Evolutionary conservation across 495 filamentous ascomycete species (phyloP).

Genomic region (Neurospora africana): DNA sequence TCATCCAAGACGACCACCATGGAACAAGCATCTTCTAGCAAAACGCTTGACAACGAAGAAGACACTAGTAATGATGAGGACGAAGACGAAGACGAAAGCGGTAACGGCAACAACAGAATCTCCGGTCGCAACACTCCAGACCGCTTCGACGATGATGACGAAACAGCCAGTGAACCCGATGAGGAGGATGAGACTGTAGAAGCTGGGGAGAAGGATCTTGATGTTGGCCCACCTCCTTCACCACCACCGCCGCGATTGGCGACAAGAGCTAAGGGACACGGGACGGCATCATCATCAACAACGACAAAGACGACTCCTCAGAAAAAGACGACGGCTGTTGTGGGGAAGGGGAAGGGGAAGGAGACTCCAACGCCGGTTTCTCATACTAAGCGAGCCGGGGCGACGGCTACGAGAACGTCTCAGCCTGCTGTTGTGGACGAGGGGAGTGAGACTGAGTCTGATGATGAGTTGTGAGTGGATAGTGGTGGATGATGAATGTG

Average conservation of each 20-base stretch:
- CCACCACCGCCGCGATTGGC: slow-evolving; percentile 4
- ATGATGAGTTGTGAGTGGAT: slow-evolving; percentile 29
- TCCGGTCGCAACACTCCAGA: slow-evolving; percentile 29
- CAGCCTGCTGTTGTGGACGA: slow-evolving; percentile 14
- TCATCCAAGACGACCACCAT: not conserved
- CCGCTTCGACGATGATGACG: slow-evolving; percentile 28
- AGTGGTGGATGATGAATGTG: too few relatives aligned
- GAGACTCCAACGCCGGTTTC: not conserved
- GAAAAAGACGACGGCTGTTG: not conserved
- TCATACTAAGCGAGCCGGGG: slow-evolving; percentile 8
- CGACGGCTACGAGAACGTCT: slow-evolving; percentile 13
- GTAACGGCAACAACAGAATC: too few relatives aligned
- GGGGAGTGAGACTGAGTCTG: slow-evolving; percentile 32
- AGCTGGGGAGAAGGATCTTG: not conserved
- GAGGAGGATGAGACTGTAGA: slow-evolving; percentile 20
- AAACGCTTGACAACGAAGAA: not conserved
- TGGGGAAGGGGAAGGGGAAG: slow-evolving; percentile 4
- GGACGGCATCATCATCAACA: not conserved
- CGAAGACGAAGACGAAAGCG: slow-evolving; percentile 15
- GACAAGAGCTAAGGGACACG: slow-evolving; percentile 7
- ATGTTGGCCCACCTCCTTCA: slow-evolving; percentile 13
- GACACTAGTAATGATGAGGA: not conserved
- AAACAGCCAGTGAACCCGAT: slow-evolving; percentile 35
- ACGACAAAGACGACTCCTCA: not conserved
- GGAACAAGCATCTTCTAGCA: not conserved